A percentile compares a stretch with the other conserved stretches of the same genome.
Evolutionary conservation across 1,284 basidiomycete genomes (phyloP).

Genomic region (Puccinia horiana): DNA sequence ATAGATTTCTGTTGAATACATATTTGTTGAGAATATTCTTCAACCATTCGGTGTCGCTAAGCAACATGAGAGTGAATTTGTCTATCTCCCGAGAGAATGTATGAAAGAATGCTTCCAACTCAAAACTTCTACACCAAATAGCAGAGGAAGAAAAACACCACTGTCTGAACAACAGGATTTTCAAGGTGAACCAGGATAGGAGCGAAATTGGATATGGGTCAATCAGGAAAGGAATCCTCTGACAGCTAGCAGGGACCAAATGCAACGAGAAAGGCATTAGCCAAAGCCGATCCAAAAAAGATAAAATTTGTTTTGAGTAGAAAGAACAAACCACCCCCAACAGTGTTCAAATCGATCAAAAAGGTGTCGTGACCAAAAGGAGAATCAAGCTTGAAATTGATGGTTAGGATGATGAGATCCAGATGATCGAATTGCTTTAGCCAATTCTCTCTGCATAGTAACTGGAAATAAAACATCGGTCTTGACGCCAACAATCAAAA

Average conservation of each 20-base stretch:
- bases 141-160: no score
- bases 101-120: no score
- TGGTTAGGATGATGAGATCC: not conserved
- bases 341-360: conserved; percentile 61
- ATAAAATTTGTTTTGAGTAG: no score
- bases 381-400: conserved; percentile 95
- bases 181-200: no score
- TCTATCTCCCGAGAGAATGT: no score
- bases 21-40: no score
- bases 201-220: no score
- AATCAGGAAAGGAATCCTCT: conserved; percentile 29
- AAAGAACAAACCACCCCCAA: conserved; percentile 38
- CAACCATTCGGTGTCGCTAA: no score
- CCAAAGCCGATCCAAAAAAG: not conserved
- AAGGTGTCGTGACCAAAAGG: conserved; percentile 97
- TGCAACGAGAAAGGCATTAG: not conserved
- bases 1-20: no score
- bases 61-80: no score
- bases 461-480: conserved; percentile 95
- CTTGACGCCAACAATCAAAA: conserved; percentile 89
- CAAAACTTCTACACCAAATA: no score
- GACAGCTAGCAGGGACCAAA: not conserved
- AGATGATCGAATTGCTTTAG: conserved; percentile 83
- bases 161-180: no score
- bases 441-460: conserved; percentile 93